A percentile compares a stretch with the other conserved stretches of the same genome.
phyloP scores from a whole-genome alignment of 805 yeast species.

The Candida xyloterini region DNA sequence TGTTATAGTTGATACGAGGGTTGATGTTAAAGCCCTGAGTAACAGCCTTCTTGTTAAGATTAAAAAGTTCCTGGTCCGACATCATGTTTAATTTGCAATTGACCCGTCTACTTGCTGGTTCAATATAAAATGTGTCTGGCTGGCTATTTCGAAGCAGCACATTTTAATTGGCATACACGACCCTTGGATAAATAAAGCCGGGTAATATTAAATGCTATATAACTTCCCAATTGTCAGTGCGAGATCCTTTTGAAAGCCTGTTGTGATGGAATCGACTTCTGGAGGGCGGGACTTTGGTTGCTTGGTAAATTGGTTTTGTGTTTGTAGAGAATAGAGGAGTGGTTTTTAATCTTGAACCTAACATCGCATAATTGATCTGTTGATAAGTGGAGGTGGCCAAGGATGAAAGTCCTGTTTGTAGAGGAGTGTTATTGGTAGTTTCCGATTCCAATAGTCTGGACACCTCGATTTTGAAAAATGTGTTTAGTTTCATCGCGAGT shows the following conservation, averaged over 20 bases:
- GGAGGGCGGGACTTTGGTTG: conserved; percentile 3
- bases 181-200: conserved; percentile 1
- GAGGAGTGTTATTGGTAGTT: conserved; percentile 5
- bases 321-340: conserved; percentile 14
- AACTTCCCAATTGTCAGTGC: conserved; percentile 27
- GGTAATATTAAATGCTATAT: conserved; percentile 13
- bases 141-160: conserved; percentile 16
- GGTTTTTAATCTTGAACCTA: conserved; percentile 7
- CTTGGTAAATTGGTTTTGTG: conserved; percentile 11
- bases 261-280: conserved; percentile 7
- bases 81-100: conserved; percentile 24
- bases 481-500: conserved; percentile 10
- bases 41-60: conserved; percentile 87
- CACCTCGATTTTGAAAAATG: conserved; percentile 13
- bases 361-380: conserved; percentile 6
- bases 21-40: conserved; percentile 87
- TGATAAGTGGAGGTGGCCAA: conserved; percentile 17
- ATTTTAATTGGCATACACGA: conserved; percentile 7
- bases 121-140: conserved; percentile 12
- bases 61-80: conserved; percentile 46
- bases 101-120: conserved; percentile 8
- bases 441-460: conserved; percentile 12
- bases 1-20: conserved; percentile 90
- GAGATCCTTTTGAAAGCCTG: conserved; percentile 3
- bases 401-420: conserved; percentile 11